phyloP scores from a whole-genome alignment of 352 stramenopile species.

The Phytopythium chamaehyphon region DNA sequence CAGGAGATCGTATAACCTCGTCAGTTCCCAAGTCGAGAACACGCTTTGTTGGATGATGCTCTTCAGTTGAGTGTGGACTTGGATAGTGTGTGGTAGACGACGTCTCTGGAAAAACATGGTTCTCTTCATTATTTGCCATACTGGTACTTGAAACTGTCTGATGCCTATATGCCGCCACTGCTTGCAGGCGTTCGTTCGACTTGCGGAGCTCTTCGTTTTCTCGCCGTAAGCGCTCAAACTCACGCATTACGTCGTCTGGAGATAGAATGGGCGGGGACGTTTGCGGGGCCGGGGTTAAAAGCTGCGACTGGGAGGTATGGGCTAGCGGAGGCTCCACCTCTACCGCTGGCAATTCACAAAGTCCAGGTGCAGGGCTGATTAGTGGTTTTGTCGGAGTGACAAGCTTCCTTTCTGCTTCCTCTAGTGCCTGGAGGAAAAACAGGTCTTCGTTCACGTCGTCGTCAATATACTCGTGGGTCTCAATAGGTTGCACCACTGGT shows the following conservation, averaged over 20 bases:
- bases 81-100: too few species aligned
- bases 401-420: constrained; percentile 58
- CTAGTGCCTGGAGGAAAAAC: constrained; percentile 57
- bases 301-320: neutral
- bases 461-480: constrained; percentile 49
- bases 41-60: too few species aligned
- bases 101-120: too few species aligned
- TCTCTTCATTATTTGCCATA: neutral
- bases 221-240: constrained; percentile 60
- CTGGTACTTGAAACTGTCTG: neutral
- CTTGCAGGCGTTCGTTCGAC: constrained; percentile 63
- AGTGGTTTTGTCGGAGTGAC: constrained; percentile 17
- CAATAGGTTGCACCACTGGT: constrained; percentile 2
- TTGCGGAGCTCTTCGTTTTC: constrained; percentile 62
- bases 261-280: neutral
- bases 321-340: neutral
- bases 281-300: neutral
- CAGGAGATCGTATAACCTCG: too few species aligned
- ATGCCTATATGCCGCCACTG: constrained; percentile 12
- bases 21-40: too few species aligned
- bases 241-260: constrained; percentile 31
- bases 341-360: neutral
- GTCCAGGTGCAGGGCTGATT: neutral
- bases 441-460: constrained; percentile 66
- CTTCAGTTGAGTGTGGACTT: too few species aligned